phyloP scores from a whole-genome alignment of 148 eudicot genomes.

The Amaranthus cruentus region DNA sequence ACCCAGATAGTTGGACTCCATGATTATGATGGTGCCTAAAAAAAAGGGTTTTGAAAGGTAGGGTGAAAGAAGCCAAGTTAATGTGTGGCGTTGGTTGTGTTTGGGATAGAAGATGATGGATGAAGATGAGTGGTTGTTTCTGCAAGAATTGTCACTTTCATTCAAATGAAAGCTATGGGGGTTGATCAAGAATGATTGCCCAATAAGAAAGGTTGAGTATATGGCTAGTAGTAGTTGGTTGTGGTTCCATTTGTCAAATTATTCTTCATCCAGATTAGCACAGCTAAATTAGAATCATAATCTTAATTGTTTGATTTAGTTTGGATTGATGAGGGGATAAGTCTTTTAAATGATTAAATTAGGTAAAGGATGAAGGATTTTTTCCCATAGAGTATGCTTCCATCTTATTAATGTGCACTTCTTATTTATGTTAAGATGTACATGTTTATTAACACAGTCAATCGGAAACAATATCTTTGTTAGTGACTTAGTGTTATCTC shows the following conservation, averaged over 20 bases:
- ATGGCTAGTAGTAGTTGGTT: neutral
- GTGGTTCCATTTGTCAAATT: neutral
- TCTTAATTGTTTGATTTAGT: neutral
- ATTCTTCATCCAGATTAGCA: neutral
- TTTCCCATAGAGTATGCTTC: no score
- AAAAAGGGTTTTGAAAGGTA: neutral
- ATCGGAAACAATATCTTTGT: no score
- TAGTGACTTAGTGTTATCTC: no score
- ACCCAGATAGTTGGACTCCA: constrained; percentile 54
- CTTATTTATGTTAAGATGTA: no score
- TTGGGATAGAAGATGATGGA: constrained; percentile 18
- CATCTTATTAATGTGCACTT: no score
- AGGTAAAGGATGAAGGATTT: no score
- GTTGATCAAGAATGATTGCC: constrained; percentile 7
- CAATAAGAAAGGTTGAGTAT: neutral
- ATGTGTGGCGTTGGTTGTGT: constrained; percentile 18
- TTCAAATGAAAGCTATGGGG: neutral
- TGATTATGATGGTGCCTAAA: constrained; percentile 19
- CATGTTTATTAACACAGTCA: no score
- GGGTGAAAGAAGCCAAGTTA: constrained; percentile 1
- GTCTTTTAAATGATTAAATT: no score
- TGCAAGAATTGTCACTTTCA: constrained; percentile 17
- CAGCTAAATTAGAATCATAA: neutral
- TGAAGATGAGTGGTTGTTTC: constrained; percentile 25
- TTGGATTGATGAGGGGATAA: no score